These are phyloP conservation scores for Dioscorea dumetorum DNA, from an alignment of 106 monocot genomes.

Conservation along the genomic window DNA sequence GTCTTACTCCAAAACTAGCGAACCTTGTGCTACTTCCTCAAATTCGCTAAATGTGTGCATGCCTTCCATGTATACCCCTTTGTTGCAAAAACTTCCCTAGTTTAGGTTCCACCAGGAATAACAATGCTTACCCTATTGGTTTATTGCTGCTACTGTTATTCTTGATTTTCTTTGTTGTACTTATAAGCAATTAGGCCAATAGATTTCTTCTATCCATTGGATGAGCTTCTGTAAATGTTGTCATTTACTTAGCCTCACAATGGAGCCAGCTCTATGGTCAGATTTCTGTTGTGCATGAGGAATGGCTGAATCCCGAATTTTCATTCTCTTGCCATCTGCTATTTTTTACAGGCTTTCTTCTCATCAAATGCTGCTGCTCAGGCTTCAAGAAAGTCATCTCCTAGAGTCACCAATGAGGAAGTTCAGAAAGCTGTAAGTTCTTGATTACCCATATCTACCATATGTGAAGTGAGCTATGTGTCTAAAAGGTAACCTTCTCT, in stretches of 20 bases:
- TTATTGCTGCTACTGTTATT: no score
- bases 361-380: constrained; percentile 38
- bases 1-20: neutral
- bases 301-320: neutral
- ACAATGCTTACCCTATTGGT: no score
- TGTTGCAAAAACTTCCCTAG: neutral
- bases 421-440: constrained; percentile 35
- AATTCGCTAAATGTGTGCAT: neutral
- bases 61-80: neutral
- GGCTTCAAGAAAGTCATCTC: constrained; percentile 40
- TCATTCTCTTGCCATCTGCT: neutral
- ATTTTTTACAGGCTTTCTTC: constrained; percentile 24
- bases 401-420: constrained; percentile 27
- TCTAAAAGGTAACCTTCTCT: neutral
- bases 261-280: neutral
- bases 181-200: no score
- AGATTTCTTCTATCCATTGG: no score
- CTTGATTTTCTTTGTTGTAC: no score
- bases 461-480: neutral
- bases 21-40: neutral
- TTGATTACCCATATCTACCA: neutral
- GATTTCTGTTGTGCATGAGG: neutral
- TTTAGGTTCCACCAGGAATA: no score
- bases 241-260: no score
- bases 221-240: no score